Conservation (phyloP, 768 basidiomycete genomes). For the Austroboletus eburneus region DNA sequence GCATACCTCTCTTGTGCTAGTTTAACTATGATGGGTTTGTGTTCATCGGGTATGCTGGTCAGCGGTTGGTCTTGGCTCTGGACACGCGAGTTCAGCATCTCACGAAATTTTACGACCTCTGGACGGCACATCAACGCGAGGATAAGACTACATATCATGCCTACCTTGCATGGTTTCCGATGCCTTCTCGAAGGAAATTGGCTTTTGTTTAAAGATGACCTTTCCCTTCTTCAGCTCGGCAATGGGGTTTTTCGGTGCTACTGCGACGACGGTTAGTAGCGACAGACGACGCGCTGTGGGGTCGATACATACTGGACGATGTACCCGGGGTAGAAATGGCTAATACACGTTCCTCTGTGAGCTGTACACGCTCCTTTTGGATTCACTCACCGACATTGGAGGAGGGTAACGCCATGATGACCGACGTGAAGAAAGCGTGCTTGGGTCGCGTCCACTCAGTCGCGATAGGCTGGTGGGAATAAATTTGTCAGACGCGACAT, state of each 20-base stretch:
- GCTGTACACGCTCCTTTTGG: conserved; percentile 1
- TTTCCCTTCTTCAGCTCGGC: conserved; percentile 76
- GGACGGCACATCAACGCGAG: conserved; percentile 3
- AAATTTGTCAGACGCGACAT: conserved; percentile 33
- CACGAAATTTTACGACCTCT: conserved; percentile 78
- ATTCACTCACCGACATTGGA: conserved; percentile 14
- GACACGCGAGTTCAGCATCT: conserved; percentile 59
- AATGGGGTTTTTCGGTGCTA: conserved; percentile 39
- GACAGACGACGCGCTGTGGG: background rate
- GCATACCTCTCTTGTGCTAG: conserved; percentile 80
- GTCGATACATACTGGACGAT: conserved; percentile 15
- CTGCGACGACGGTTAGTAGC: conserved; percentile 20
- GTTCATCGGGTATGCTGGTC: conserved; percentile 56
- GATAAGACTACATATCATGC: conserved; percentile 10
- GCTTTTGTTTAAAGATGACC: conserved; percentile 71
- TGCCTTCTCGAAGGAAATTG: conserved; percentile 67
- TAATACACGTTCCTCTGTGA: conserved; percentile 6
- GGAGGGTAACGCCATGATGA: conserved; percentile 20
- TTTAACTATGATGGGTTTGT: conserved; percentile 75
- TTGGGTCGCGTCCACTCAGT: conserved; percentile 19
- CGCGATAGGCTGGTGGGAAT: conserved; percentile 29
- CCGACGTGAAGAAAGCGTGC: conserved; percentile 8
- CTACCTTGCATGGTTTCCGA: conserved; percentile 80
- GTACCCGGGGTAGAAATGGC: conserved; percentile 10
- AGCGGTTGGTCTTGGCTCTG: conserved; percentile 48